These are phyloP conservation scores for Lomentospora prolificans DNA, from an alignment of 2,329 filamentous ascomycete species.

Conservation along the genomic window DNA sequence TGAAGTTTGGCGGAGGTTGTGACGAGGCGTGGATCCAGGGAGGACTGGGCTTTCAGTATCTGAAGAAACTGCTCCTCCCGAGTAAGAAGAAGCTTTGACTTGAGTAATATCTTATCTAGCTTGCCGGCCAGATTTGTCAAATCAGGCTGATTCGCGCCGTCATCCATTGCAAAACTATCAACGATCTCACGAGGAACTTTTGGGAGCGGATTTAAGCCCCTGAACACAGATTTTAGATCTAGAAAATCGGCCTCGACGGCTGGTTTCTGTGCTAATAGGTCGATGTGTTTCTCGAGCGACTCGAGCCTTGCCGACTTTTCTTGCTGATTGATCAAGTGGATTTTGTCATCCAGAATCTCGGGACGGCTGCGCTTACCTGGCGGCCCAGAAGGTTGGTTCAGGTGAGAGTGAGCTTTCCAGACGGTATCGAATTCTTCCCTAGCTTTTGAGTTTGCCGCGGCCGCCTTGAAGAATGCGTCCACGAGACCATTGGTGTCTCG, in stretches of 20 bases:
- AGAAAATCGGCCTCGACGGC: slow-evolving; percentile 40
- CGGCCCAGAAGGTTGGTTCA: slow-evolving; percentile 5
- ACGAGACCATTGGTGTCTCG: slow-evolving; percentile 34
- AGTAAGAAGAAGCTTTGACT: slow-evolving; percentile 45
- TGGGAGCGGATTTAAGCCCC: slow-evolving; percentile 32
- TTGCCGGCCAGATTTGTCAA: slow-evolving; percentile 37
- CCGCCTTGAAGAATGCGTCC: slow-evolving; percentile 43
- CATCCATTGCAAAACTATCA: slow-evolving; percentile 36
- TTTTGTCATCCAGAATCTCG: slow-evolving; percentile 34
- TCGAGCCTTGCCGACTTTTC: slow-evolving; percentile 41
- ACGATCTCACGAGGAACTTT: slow-evolving; percentile 42
- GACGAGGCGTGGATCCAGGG: slow-evolving; percentile 17
- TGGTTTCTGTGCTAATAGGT: slow-evolving; percentile 40
- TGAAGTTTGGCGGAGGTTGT: slow-evolving; percentile 30
- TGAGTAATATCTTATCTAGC: slow-evolving; percentile 48
- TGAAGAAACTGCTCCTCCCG: slow-evolving; percentile 46
- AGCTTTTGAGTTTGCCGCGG: slow-evolving; percentile 42
- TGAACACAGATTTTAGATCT: slow-evolving; percentile 37
- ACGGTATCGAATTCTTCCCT: slow-evolving; percentile 34
- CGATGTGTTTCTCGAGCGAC: slow-evolving; percentile 40
- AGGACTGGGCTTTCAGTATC: slow-evolving; percentile 30
- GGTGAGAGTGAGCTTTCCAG: slow-evolving; percentile 16
- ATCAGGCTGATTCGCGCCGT: slow-evolving; percentile 26
- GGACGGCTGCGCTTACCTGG: not conserved
- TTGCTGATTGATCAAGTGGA: slow-evolving; percentile 40